Conservation (phyloP, 768 basidiomycete genomes). For the Hemileccinum rubropunctum region DNA sequence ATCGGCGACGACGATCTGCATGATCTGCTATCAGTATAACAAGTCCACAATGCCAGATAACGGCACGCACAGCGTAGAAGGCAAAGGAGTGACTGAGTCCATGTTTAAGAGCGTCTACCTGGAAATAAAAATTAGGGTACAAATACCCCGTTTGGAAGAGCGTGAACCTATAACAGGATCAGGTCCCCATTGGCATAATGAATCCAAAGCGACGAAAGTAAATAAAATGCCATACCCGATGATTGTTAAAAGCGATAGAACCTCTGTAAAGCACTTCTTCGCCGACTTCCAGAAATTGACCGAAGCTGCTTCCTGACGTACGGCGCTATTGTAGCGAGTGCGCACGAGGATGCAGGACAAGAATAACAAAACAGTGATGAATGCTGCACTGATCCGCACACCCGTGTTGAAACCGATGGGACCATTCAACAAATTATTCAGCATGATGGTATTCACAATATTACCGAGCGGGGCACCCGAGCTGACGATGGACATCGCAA, state of each 20-base stretch:
- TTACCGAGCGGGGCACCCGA: slow-evolving; percentile 54
- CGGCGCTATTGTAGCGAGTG: slow-evolving; percentile 26
- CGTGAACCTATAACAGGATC: slow-evolving; percentile 10
- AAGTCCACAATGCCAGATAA: not conserved
- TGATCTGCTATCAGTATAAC: slow-evolving; percentile 7
- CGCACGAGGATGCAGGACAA: slow-evolving; percentile 38
- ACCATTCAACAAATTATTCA: slow-evolving; percentile 46
- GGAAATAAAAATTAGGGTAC: slow-evolving; percentile 57
- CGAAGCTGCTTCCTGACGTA: not conserved
- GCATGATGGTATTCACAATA: slow-evolving; percentile 55
- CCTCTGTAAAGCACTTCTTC: slow-evolving; percentile 21
- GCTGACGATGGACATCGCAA: slow-evolving; percentile 44
- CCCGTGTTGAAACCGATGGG: slow-evolving; percentile 43
- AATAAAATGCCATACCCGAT: slow-evolving; percentile 12
- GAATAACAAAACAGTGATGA: slow-evolving; percentile 36
- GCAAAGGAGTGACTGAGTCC: slow-evolving; percentile 39
- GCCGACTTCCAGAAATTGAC: slow-evolving; percentile 15
- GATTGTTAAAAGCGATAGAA: slow-evolving; percentile 24
- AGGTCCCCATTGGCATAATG: not conserved
- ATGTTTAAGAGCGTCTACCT: slow-evolving; percentile 50
- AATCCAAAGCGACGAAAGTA: no score
- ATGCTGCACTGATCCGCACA: slow-evolving; percentile 37
- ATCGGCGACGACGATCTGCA: slow-evolving; percentile 45
- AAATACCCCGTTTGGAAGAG: slow-evolving; percentile 40
- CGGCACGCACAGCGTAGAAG: slow-evolving; percentile 45